Base-by-base conservation (phyloP, 306 rosid genomes). In the Hippophae gyantsensis region DNA sequence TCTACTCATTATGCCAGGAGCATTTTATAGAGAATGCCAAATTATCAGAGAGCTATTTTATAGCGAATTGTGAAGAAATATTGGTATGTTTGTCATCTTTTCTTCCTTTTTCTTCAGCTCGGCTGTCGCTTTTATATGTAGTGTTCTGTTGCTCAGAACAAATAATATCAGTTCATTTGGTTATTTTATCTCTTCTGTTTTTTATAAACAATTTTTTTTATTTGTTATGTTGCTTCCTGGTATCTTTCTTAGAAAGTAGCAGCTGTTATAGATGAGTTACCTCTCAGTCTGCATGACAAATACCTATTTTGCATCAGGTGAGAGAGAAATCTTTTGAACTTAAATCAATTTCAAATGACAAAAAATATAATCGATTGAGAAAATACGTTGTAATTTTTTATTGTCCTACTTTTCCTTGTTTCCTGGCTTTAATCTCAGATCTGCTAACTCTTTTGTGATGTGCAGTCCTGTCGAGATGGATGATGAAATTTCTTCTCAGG, bases 381-480 rank as follows among this genome's bases (percentile, higher is more conserved):
- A 48, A 52, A 57, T 14, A 61, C 43, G 59, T 10, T 5, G 5
- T 47, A 2, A 43, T 3, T 11, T 38, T 47, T 26, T 58, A 23
- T 61, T 45, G 58, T 63, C 69, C 48, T 67, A 6, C 48, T 63
- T 61, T 61, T 25, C 50, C 48, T 14, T 7, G 18, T 23, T 12
- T 44, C 26, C 46, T 70, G 12, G 9, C 56, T 59, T 32, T 32
- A 32, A 26, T 13, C 23, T 67, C 43, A 52, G 59, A 62, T 58
- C 65, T 42, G 41, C 70, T 76, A 58, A 52, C 69, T 63, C 11
- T 53, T 51, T 54, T 65, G 3, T 40, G 27, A 67, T 68, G n/a
- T 77, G 80, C 96, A 92, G 98, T 75, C 98, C 96, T 41, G 95
- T 67, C 68, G 95, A 92, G 66, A 78, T 88, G 87, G 77, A 48